Conservation (phyloP, 2,329 filamentous ascomycete species). For the Hirsutella minnesotensis region DNA sequence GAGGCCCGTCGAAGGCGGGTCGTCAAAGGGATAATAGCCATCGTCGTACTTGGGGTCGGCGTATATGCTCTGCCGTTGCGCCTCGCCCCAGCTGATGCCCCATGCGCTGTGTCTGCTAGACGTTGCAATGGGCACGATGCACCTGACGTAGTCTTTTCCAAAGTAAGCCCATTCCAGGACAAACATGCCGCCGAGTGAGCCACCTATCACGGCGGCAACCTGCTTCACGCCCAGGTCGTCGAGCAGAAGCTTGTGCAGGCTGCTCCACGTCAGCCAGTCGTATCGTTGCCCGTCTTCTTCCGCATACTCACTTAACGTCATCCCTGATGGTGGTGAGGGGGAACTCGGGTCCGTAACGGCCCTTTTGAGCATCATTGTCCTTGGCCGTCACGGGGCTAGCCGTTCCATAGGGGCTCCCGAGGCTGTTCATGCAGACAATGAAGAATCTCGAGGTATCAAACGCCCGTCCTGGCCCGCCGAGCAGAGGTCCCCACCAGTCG, state of each 20-base stretch:
- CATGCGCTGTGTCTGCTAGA: constrained; percentile 78
- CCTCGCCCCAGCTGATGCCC: constrained; percentile 86
- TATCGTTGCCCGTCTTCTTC: no score
- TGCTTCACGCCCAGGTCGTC: constrained; percentile 72
- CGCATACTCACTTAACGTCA: constrained; percentile 67
- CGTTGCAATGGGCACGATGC: constrained; percentile 73
- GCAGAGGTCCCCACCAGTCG: constrained; percentile 80
- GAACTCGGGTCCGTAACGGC: constrained; percentile 87
- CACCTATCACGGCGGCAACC: constrained; percentile 68
- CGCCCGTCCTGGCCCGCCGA: constrained; percentile 65
- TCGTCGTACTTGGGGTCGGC: constrained; percentile 97
- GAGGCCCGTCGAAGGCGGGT: constrained; percentile 76
- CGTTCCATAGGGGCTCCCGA: constrained; percentile 76
- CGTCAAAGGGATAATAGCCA: constrained; percentile 81
- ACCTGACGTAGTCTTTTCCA: constrained; percentile 72
- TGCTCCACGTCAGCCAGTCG: constrained; percentile 23
- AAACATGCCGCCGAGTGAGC: constrained; percentile 81
- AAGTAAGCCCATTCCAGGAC: constrained; percentile 89
- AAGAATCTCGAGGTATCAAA: constrained; percentile 80
- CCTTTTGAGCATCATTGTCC: constrained; percentile 63
- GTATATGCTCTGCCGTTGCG: constrained; percentile 87
- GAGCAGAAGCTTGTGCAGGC: constrained; percentile 66
- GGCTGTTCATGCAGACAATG: constrained; percentile 73
- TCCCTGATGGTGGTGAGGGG: constrained; percentile 90
- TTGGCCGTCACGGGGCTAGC: constrained; percentile 84